Conservation (phyloP, 1,284 basidiomycete species). For the Ceratobasidium papillatum region DNA sequence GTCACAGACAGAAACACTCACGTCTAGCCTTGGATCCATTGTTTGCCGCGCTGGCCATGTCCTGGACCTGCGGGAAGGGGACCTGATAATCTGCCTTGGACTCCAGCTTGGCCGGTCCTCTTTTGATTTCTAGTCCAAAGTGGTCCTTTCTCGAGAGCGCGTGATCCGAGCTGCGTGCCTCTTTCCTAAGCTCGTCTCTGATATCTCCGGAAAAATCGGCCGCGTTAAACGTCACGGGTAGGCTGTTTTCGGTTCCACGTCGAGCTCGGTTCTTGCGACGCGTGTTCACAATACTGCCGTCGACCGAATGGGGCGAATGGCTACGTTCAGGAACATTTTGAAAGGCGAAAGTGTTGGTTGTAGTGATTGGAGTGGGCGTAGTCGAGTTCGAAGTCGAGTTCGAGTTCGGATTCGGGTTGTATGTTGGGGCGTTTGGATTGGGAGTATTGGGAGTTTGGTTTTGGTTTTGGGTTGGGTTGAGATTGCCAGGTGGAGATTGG, state of each 20-base stretch:
- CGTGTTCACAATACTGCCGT: not conserved
- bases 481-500: not conserved
- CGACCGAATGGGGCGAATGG: constrained; percentile 30
- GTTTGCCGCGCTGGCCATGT: not conserved
- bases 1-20: constrained; percentile 5
- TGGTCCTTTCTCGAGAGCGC: not conserved
- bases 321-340: constrained; percentile 19
- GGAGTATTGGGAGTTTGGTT: not conserved
- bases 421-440: not conserved
- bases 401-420: not conserved
- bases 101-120: constrained; percentile 19
- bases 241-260: constrained; percentile 29
- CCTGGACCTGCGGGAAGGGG: constrained; percentile 30
- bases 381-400: not conserved
- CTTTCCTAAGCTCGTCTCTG: not conserved
- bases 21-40: not conserved
- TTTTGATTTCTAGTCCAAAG: not conserved
- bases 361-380: not conserved
- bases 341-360: not conserved
- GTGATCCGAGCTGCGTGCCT: not conserved
- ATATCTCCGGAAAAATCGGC: not conserved
- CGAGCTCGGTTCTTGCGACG: constrained; percentile 22
- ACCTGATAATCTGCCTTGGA: constrained; percentile 15
- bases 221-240: constrained; percentile 9
- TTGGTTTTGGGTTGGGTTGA: not conserved